Evolutionary conservation across 306 rosid genomes (phyloP).

Genomic region (Rosa persica): DNA sequence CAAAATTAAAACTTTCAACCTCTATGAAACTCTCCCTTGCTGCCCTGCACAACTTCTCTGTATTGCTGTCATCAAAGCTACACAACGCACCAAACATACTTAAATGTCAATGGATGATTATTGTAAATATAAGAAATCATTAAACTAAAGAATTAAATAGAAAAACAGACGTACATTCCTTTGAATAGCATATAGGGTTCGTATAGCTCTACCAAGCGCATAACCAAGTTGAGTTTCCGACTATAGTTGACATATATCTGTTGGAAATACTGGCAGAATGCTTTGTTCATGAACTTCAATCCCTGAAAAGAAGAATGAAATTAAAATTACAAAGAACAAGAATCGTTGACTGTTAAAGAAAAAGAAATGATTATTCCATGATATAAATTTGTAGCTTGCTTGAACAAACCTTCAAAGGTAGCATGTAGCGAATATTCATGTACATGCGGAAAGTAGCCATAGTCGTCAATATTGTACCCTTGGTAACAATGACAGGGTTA

Average conservation of each 20-base stretch:
- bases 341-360: neutral
- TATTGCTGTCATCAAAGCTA: slow-evolving; percentile 44
- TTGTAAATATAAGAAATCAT: neutral
- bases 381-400: neutral
- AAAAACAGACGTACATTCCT: slow-evolving; percentile 27
- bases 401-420: slow-evolving; percentile 34
- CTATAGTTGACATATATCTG: neutral
- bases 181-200: slow-evolving; percentile 31
- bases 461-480: neutral
- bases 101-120: neutral
- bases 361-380: neutral
- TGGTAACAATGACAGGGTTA: slow-evolving; percentile 23
- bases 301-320: slow-evolving; percentile 14
- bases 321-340: neutral
- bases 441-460: slow-evolving; percentile 22
- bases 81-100: neutral
- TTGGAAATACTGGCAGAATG: slow-evolving; percentile 1
- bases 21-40: neutral
- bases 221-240: neutral
- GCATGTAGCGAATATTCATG: slow-evolving; percentile 17
- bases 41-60: slow-evolving; percentile 18
- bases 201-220: slow-evolving; percentile 34
- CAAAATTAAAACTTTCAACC: slow-evolving; percentile 24
- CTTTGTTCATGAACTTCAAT: slow-evolving; percentile 22
- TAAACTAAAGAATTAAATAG: neutral